Evolutionary conservation across 169 alveolate species (phyloP), one percentile per base, ranked within the genome.

Genomic region (Plasmodium cynomolgi): DNA sequence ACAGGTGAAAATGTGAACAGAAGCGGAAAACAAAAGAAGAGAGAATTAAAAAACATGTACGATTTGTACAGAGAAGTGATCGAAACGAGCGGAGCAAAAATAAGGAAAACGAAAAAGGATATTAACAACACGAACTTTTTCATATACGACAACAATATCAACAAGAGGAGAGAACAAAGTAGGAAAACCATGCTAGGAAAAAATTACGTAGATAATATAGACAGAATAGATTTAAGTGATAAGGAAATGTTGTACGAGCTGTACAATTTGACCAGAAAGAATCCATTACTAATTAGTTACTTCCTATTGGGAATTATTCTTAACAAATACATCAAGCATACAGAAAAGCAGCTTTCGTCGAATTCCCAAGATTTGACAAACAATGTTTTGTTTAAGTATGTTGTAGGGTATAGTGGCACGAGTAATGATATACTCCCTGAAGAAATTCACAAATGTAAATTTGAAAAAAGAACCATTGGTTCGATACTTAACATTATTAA

Each of bases 381-480:
- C 50, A 95, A 96, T 41, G 96, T 97, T 83, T 92, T 98, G 73
- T 98, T 98, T 95, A 97, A 97, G 39, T 86, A 96, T 20, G 96
- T 99, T 54, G 95, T 98, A 47, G 99, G 99, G 26, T 98, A 98
- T 97, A 97, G 99, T 37, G 99, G 99, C 2, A 98, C 99, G 33
- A 99, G 99, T 34, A 97, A 98, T 81, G 98, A 97, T 90, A 97
- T 98, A 86, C 95, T 98, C 84, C 99, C 99, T 0, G 97, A 93
- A 73, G 98, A 97, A 54, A 93, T 98, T 95, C 98, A 98, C 72
- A 84, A 84, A 26, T 98, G 99, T 95, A 94, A 96, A 92, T 98
- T 96, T 96, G 98, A 97, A 56, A 97, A 94, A 37, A 98, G 99
- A 85, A 97, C 98, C 15, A 98, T 98, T 84, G 99, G 99, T 11